phyloP scores from a whole-genome alignment of 192 early-diverging fungal genomes.

The Podochytrium sp. region DNA sequence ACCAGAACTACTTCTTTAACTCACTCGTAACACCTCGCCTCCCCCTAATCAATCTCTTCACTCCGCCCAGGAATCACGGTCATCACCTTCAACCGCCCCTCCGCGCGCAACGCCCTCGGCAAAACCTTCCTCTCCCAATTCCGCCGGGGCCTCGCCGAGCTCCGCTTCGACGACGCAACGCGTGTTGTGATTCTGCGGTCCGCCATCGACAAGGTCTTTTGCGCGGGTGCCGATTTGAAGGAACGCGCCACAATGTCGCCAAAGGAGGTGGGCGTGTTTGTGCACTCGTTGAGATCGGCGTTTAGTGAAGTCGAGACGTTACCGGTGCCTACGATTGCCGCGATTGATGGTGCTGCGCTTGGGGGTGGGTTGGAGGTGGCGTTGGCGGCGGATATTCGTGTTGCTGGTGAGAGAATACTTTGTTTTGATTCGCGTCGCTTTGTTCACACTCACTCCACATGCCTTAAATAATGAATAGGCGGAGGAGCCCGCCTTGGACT shows the following conservation, averaged over 20 bases:
- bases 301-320: slow-evolving; percentile 87
- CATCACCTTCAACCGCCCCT: slow-evolving; percentile 82
- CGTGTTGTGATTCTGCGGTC: slow-evolving; percentile 84
- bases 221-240: slow-evolving; percentile 95
- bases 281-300: slow-evolving; percentile 73
- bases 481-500: slow-evolving; percentile 79
- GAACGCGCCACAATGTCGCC: slow-evolving; percentile 83
- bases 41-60: neutral
- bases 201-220: slow-evolving; percentile 82
- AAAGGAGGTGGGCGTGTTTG: slow-evolving; percentile 77
- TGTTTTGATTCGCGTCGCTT: neutral
- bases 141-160: slow-evolving; percentile 59
- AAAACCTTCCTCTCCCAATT: slow-evolving; percentile 75
- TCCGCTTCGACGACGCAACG: slow-evolving; percentile 68
- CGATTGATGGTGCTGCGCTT: slow-evolving; percentile 89
- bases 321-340: slow-evolving; percentile 92
- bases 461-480: slow-evolving; percentile 36
- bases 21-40: too few relatives aligned
- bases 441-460: neutral
- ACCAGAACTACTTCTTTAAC: too few relatives aligned
- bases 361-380: slow-evolving; percentile 94
- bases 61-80: slow-evolving; percentile 71
- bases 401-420: slow-evolving; percentile 63
- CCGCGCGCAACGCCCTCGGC: slow-evolving; percentile 89
- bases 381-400: slow-evolving; percentile 84